Percentiles rank a stretch among this genome's conserved stretches.
phyloP scores from a whole-genome alignment of 2,329 filamentous ascomycete species.

The Nemania diffusa region DNA sequence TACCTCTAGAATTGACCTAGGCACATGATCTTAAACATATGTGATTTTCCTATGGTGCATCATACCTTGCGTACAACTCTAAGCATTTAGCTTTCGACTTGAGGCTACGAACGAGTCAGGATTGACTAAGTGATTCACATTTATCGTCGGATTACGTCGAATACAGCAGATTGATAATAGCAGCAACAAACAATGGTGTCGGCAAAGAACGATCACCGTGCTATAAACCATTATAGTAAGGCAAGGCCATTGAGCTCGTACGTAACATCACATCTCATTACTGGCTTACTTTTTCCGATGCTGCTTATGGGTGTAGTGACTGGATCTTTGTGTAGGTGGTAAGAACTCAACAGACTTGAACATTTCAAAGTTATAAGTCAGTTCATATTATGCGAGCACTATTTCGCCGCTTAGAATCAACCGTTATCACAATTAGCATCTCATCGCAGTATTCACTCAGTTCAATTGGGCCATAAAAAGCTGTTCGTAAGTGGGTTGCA shows the following conservation, averaged over 20 bases:
- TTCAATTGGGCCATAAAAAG: not conserved
- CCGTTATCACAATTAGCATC: no score
- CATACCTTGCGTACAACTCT: no score
- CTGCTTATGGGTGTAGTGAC: not conserved
- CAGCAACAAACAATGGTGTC: not conserved
- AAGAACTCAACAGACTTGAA: no score
- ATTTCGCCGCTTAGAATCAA: no score
- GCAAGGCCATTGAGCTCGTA: not conserved
- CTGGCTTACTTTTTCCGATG: not conserved
- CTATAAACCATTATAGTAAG: not conserved
- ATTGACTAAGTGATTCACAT: not conserved
- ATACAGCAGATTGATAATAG: not conserved
- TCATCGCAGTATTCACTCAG: no score
- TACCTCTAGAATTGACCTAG: not conserved
- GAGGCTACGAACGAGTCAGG: no score
- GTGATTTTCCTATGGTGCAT: not conserved
- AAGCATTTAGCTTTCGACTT: no score
- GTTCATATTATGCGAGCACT: no score
- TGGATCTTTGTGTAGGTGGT: no score
- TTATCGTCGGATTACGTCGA: not conserved
- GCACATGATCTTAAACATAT: not conserved
- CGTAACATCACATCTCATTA: not conserved
- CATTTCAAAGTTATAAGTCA: no score
- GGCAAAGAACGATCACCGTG: no score
- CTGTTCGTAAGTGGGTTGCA: not conserved